Evolutionary conservation across 1,284 basidiomycete species (phyloP), one percentile per base, ranked within the genome.

Genomic region (Rhodotorula sp.): DNA sequence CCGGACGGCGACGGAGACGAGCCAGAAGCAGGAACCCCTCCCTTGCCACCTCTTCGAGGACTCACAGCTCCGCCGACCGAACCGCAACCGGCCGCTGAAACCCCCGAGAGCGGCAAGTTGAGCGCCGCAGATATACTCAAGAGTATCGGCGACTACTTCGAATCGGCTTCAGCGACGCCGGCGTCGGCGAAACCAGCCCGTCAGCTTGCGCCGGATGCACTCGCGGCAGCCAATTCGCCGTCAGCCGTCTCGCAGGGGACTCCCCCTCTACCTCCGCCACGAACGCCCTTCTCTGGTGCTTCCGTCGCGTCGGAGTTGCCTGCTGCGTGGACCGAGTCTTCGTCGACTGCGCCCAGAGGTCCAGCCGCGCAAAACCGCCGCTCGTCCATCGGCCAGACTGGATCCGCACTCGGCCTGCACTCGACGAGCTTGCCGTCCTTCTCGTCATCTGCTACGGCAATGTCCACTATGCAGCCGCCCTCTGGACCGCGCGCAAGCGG

Each of bases 41-140:
- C 71, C 6, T 48, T 70, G 17, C 71, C 71, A 2, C 66, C 71
- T 3, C 53, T 56, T 6, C 59, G 60, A 2, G 58, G 65, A 20
- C 62, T 67, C n/a, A 17, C 63, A 5, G 12, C 30, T 3, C 15
- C 54, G 4, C 17, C 44, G 15, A 6, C 24, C 22, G 18, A 42
- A 22, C 37, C 45, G 4, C n/a, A n/a, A 10, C 26, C 10, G 12
- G n/a, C 22, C 6, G 59, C 48, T 24, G 53, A 14, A 44, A 24
- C 33, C 6, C 62, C 60, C 17, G 55, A 37, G 3, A 18, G 49
- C 6, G 59, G 33, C 3, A 46, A 59, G 26, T 67, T 60, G 57
- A 72, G 71, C n/a, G 69, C 74, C 14, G 69, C 73, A 20, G 74
- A 75, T 64, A 70, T 75, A 15, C 72, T 75, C 60, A 75, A 74